Conservation (phyloP, 306 rosid genomes). For the Fagus sylvatica region DNA sequence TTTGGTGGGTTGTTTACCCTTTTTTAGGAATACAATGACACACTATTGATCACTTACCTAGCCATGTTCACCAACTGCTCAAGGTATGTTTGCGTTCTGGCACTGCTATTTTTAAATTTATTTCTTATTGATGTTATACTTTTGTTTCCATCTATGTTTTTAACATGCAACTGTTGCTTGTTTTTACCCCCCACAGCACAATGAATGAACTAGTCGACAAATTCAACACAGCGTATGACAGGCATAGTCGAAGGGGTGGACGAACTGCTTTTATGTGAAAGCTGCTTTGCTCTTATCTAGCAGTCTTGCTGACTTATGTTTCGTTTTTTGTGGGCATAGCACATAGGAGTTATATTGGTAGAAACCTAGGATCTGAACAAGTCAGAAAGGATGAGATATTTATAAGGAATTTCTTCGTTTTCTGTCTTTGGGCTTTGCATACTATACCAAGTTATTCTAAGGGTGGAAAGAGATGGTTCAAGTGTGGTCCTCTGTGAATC, state of each 20-base stretch:
- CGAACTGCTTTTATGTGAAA: conserved; percentile 80
- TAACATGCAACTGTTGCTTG: not conserved
- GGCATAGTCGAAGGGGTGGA: conserved; percentile 94
- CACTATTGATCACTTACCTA: conserved; percentile 77
- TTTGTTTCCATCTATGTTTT: conserved; percentile 13
- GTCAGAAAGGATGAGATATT: not conserved
- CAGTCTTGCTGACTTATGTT: conserved; percentile 4
- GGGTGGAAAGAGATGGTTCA: not conserved
- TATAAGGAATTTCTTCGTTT: not conserved
- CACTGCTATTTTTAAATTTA: not conserved
- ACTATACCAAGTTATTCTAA: not conserved
- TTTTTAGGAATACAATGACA: conserved; percentile 86
- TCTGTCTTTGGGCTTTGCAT: not conserved
- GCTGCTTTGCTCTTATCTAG: not conserved
- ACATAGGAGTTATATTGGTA: not conserved
- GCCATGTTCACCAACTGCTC: conserved; percentile 98
- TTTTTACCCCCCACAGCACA: conserved; percentile 20
- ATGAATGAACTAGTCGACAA: conserved; percentile 77
- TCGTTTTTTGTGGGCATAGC: not conserved
- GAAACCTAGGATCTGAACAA: not conserved
- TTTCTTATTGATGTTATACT: not conserved
- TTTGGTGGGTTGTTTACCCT: conserved; percentile 7
- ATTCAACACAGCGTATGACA: conserved; percentile 83
- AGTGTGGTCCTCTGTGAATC: not conserved
- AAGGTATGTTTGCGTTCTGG: conserved; percentile 54